Base-by-base conservation (phyloP, 345 rosid genomes). In the Salix arbutifolia region DNA sequence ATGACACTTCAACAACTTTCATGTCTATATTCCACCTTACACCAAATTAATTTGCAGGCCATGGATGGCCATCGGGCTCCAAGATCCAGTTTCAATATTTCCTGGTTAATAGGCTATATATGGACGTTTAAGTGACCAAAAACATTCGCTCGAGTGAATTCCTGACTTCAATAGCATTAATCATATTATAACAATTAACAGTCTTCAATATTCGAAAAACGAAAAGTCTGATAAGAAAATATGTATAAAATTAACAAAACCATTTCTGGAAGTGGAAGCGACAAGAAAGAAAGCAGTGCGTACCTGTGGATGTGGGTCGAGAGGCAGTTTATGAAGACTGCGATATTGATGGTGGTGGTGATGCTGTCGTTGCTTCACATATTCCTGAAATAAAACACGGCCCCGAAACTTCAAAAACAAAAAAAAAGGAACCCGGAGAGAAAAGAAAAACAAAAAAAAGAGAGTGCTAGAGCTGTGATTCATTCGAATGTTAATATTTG, bases 241-340 rank as follows among this genome's bases (percentile, higher is more conserved):
- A 40, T 40, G 9, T 40, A 10, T 40, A 0, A 9, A 40, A 33
- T 33, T 3, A 44, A 2, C 13, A 9, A 58, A 19, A 19, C 9
- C 19, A 3, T 19, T 40, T 10, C 26, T 58, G 64, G 19, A 6
- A 30, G 53, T 8, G 0, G 8, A 42, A 56, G 10, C 44, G 40
- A 17, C 3, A 42, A 30, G 16, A 18, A 72, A 16, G 5, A n/a
- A 31, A 40, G 1, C 35, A 19, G 3, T 4, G 25, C 6, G 3
- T 80, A 82, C 87, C 83, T 30, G 77, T 30, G 71, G 71, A 26
- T 77, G 69, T 26, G 70, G 70, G 23, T 81, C 76, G 3, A 69
- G 65, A 7, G 86, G 82, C 75, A 75, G 48, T 62, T 75, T 76
- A 16, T 73, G 76, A 67, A 71, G 76, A 25, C 44, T 30, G n/a